Evolutionary conservation across 768 basidiomycete genomes (phyloP), one percentile per base, ranked within the genome.

Genomic region (Butyriboletus loyo): DNA sequence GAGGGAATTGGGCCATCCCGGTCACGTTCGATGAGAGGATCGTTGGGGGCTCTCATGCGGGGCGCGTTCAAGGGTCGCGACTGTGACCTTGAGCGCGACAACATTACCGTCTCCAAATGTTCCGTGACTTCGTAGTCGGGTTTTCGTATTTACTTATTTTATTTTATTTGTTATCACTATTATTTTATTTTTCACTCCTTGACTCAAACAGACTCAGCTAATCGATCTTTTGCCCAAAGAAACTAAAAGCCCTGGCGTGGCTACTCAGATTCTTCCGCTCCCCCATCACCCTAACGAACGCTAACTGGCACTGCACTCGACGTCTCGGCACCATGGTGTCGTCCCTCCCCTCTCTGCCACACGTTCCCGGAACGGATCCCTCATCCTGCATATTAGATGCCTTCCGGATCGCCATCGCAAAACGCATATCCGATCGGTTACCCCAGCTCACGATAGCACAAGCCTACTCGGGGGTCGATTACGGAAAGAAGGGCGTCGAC

Each of bases 401-500:
- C 5, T 95, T 92, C 76, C 78, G 89, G 49, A 84, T 79, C n/a
- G 81, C 90, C 35, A 88, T 92, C 60, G 90, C 93, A 5, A 77
- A 85, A 62, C 77, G 80, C 54, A 65, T 92, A 27, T 80, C 84
- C 8, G 83, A 87, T 46, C 79, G 82, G 0, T 71, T 92, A 7
- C 83, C 84, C 27, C 70, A 72, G 3, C 71, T 96, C 46, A 77
- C 86, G 0, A 54, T 92, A 25, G 88, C 89, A 36, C 83, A 90
- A 62, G 92, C 85, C 0, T 97, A 90, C 70, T 67, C 79, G 22
- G 94, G 90, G 21, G 87, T 97, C 1, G 88, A 94, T 66, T 89
- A 87, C 57, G 92, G 90, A 32, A 92, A 95, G 73, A 95, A 95
- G 71, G 92, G 89, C n/a, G 85, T 80, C 39, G 96, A 98, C 72